Evolutionary conservation across 2,329 filamentous ascomycete genomes (phyloP), one percentile per base, ranked within the genome.

Genomic region (Lasiodiplodia gonubiensis): DNA sequence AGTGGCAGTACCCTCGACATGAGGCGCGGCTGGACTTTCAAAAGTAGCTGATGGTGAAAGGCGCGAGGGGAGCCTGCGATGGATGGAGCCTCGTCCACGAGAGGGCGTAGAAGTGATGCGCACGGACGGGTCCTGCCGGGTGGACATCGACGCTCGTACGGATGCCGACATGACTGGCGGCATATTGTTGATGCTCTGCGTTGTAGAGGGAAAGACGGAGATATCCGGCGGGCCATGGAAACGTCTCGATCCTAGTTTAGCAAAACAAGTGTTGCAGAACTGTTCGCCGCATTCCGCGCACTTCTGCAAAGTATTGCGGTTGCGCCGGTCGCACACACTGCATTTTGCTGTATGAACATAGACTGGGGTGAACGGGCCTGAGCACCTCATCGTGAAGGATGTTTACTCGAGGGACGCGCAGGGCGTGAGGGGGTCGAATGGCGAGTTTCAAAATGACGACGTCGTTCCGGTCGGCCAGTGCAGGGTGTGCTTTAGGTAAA

Each of bases 281-380:
- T 78, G 74, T 46, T 74, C 78, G 3, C 74, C 76, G 64, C 77
- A 79, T 6, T 73, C 74, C 2, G 72, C 73, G 53, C 77, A 79
- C 23, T 76, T 75, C 2, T 72, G 70, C 72, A 79, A 75, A 1
- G 67, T 71, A 12, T 70, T 70, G 52, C 67, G 72, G 52, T 78
- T 79, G 16, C 77, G 74, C 51, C 70, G 57, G 57, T 79, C 76
- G 69, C 77, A 79, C 18, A 72, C 71, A 2, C 75, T 74, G 61
- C 77, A 79, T 63, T 79, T 79, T n/a, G 77, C 76, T 0, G 77
- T 79, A 54, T 77, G 77, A 8, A 78, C 74, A 0, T 49, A 70
- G 30, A 79, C 69, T 11, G 64, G 60, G 0, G 30, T 64, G 65
- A 77, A 74, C 68, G 73, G 61, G 18, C 70, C 25, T 25, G 71